A percentile compares a stretch with the other conserved stretches of the same genome.
phyloP scores from a whole-genome alignment of 345 rosid genomes.

The Syzygium aromaticum region DNA sequence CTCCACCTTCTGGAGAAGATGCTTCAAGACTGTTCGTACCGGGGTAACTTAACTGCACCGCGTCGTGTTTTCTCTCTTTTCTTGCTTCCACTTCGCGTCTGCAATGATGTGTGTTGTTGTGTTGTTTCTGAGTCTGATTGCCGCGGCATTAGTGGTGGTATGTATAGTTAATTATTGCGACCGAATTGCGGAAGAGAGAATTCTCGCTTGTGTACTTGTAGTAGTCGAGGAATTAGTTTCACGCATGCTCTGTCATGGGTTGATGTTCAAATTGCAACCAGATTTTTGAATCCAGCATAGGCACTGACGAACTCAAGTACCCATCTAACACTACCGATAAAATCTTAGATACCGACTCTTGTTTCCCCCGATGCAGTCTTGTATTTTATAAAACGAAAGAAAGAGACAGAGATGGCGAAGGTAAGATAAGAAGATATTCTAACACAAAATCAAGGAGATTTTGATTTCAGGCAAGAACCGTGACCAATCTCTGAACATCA shows the following conservation, averaged over 20 bases:
- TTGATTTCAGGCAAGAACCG: neutral
- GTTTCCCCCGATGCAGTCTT: constrained; percentile 35
- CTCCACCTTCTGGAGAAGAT: neutral
- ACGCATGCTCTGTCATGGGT: neutral
- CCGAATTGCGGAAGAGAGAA: neutral
- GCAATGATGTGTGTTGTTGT: neutral
- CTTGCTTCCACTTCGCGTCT: neutral
- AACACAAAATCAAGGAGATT: neutral
- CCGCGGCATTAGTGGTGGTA: neutral
- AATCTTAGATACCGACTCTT: constrained; percentile 38
- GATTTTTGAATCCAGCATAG: constrained; percentile 48
- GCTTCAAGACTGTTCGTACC: neutral
- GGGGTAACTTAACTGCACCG: neutral
- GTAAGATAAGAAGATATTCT: neutral
- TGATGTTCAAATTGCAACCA: constrained; percentile 24
- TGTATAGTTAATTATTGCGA: neutral
- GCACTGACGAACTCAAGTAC: constrained; percentile 31
- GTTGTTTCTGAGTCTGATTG: neutral
- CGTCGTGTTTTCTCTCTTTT: neutral
- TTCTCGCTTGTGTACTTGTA: neutral
- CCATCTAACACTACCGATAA: constrained; percentile 47
- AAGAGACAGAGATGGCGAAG: neutral
- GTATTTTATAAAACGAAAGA: constrained; percentile 20
- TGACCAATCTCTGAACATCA: neutral
- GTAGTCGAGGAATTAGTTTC: neutral